Evolutionary conservation across 164 flowering plant genomes (phyloP).

Genomic region (Sextonia rubra): DNA sequence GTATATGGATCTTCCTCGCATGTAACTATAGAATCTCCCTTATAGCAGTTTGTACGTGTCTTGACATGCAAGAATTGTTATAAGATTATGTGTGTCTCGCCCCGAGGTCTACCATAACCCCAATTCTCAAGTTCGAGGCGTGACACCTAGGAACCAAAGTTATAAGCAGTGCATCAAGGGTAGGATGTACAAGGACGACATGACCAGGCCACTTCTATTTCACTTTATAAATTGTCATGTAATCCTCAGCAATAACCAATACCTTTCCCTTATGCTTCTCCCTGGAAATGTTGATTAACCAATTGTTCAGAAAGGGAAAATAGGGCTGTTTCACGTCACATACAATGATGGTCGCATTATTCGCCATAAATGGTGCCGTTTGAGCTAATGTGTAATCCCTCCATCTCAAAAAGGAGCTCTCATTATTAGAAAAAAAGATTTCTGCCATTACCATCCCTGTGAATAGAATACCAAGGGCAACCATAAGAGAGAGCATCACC

Average conservation of each 20-base stretch:
- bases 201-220: conserved; percentile 97
- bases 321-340: conserved; percentile 92
- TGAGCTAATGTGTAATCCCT: conserved; percentile 60
- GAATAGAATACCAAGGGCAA: conserved; percentile 49
- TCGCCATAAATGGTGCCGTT: conserved; percentile 66
- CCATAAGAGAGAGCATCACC: conserved; percentile 44
- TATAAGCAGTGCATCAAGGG: conserved; percentile 80
- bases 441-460: conserved; percentile 38
- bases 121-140: too few relatives aligned
- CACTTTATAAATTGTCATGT: conserved; percentile 70
- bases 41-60: too few relatives aligned
- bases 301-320: conserved; percentile 80
- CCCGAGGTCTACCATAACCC: too few relatives aligned
- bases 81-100: too few relatives aligned
- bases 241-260: conserved; percentile 93
- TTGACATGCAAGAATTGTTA: too few relatives aligned
- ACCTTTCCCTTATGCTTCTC: conserved; percentile 86
- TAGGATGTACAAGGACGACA: conserved; percentile 89
- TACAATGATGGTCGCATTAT: conserved; percentile 73
- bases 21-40: too few relatives aligned
- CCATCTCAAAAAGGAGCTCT: conserved; percentile 17
- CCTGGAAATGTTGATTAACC: conserved; percentile 82
- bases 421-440: conserved; percentile 13
- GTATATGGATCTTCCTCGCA: too few relatives aligned
- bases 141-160: conserved; percentile 98